phyloP scores from a whole-genome alignment of 2,329 filamentous ascomycete species.

The Aureobasidium musti region DNA sequence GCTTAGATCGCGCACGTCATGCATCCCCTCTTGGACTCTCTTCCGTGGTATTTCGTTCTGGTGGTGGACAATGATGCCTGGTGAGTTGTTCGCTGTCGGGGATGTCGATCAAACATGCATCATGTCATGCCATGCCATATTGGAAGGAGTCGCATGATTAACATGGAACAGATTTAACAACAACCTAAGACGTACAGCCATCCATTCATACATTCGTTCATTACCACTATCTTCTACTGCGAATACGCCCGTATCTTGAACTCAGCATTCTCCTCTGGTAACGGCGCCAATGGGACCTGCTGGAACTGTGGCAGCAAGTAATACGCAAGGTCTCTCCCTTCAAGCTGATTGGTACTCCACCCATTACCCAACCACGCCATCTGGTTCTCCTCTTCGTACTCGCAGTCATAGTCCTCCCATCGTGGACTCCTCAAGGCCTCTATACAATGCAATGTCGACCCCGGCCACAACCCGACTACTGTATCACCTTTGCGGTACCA shows the following conservation, averaged over 20 bases:
- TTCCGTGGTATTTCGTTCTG: neutral
- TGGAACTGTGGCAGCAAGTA: slow-evolving; percentile 48
- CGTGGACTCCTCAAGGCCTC: slow-evolving; percentile 51
- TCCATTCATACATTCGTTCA: neutral
- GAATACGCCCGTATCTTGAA: slow-evolving; percentile 44
- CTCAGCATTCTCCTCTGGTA: slow-evolving; percentile 45
- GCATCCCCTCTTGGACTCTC: neutral
- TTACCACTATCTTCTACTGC: slow-evolving; percentile 34
- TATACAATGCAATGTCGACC: slow-evolving; percentile 53
- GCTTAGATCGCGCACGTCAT: neutral
- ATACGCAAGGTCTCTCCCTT: slow-evolving; percentile 45
- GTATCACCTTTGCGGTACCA: slow-evolving; percentile 45
- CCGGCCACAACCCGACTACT: slow-evolving; percentile 49
- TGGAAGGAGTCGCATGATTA: neutral
- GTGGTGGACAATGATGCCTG: neutral
- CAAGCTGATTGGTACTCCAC: slow-evolving; percentile 41
- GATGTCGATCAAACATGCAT: neutral
- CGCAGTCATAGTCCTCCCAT: slow-evolving; percentile 52
- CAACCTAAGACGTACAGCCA: neutral
- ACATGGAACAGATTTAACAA: neutral
- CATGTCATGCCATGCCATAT: too few relatives aligned
- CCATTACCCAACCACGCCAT: slow-evolving; percentile 46
- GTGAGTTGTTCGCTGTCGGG: neutral
- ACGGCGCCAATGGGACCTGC: slow-evolving; percentile 40
- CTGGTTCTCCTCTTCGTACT: slow-evolving; percentile 41